phyloP scores from a whole-genome alignment of 192 early-diverging fungal species.

The Gaertneriomyces semiglobifer region DNA sequence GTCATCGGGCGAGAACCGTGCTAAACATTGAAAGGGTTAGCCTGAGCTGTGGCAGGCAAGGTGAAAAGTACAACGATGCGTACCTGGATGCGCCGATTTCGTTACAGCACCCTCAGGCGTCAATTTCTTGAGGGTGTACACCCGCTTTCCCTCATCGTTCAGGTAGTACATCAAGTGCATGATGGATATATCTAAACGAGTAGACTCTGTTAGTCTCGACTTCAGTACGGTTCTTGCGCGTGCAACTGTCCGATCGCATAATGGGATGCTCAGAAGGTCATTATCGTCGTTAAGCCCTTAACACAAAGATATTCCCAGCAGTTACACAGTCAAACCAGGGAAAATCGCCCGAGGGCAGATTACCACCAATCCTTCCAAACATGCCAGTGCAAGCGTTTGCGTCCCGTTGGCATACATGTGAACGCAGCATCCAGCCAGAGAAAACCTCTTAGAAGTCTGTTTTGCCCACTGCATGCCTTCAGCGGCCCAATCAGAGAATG shows the following conservation, averaged over 20 bases:
- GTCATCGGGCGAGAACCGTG: constrained; percentile 99
- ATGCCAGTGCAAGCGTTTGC: not conserved
- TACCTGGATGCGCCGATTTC: constrained; percentile 91
- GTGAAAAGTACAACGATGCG: constrained; percentile 23
- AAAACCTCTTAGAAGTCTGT: too few relatives aligned
- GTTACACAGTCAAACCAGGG: not conserved
- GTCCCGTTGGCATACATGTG: too few relatives aligned
- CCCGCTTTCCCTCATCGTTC: constrained; percentile 76
- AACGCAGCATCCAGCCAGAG: too few relatives aligned
- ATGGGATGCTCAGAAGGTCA: not conserved
- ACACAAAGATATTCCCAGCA: not conserved
- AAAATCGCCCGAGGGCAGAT: not conserved
- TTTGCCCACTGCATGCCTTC: too few relatives aligned
- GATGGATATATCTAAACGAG: not conserved
- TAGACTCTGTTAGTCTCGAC: not conserved
- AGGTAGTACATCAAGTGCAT: constrained; percentile 96
- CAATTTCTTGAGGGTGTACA: constrained; percentile 96
- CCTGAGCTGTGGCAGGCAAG: not conserved
- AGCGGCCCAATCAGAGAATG: constrained; percentile 9
- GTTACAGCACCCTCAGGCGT: constrained; percentile 75
- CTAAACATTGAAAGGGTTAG: constrained; percentile 31
- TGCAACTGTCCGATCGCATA: too few relatives aligned
- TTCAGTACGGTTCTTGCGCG: not conserved
- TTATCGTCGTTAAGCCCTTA: constrained; percentile 7
- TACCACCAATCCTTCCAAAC: constrained; percentile 1